A percentile compares a stretch with the other conserved stretches of the same genome.
Conservation (phyloP, 2,329 filamentous ascomycete species). For the Beauveria bassiana region DNA sequence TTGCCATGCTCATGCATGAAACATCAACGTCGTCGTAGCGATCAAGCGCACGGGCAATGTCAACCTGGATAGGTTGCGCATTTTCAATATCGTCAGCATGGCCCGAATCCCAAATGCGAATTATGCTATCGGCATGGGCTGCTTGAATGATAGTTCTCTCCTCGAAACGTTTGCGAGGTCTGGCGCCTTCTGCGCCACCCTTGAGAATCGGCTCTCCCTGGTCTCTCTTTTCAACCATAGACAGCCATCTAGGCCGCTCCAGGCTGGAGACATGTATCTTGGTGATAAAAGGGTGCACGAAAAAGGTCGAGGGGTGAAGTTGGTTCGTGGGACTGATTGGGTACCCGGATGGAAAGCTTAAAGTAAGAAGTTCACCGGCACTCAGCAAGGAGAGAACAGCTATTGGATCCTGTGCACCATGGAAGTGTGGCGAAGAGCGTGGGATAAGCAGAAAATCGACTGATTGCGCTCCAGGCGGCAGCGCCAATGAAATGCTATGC, state of each 20-base stretch:
- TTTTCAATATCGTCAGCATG: slow-evolving; percentile 94
- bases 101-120: slow-evolving; percentile 90
- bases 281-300: slow-evolving; percentile 84
- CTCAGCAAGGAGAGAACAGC: slow-evolving; percentile 71
- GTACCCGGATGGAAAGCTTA: slow-evolving; percentile 88
- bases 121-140: slow-evolving; percentile 81
- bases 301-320: slow-evolving; percentile 76
- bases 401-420: slow-evolving; percentile 82
- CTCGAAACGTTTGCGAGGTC: slow-evolving; percentile 69
- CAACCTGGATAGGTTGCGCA: slow-evolving; percentile 69
- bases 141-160: slow-evolving; percentile 77
- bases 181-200: slow-evolving; percentile 67
- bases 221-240: slow-evolving; percentile 75
- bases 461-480: slow-evolving; percentile 69
- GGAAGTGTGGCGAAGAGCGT: slow-evolving; percentile 74
- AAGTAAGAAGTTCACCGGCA: slow-evolving; percentile 80
- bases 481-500: slow-evolving; percentile 60
- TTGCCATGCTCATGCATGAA: slow-evolving; percentile 69
- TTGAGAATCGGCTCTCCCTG: slow-evolving; percentile 70
- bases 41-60: slow-evolving; percentile 74
- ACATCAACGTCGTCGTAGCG: slow-evolving; percentile 72
- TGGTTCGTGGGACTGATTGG: slow-evolving; percentile 90
- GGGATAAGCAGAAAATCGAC: slow-evolving; percentile 79
- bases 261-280: slow-evolving; percentile 65
- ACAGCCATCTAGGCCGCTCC: slow-evolving; percentile 76